A percentile compares a stretch with the other conserved stretches of the same genome.
Evolutionary conservation across 2,329 filamentous ascomycete genomes (phyloP).

Genomic region (Biscogniauxia mediterranea): DNA sequence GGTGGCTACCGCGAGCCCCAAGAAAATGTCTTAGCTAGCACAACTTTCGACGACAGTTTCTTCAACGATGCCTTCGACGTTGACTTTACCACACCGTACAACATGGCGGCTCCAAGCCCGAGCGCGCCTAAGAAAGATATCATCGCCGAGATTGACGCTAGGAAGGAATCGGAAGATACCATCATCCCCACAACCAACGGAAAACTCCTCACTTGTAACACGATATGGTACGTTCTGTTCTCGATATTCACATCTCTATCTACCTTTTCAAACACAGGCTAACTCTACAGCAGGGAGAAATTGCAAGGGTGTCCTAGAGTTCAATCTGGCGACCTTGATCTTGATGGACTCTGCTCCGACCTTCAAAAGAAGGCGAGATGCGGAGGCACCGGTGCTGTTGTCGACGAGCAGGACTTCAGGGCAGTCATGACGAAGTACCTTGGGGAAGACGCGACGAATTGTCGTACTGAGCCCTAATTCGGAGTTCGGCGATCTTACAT

Average conservation of each 20-base stretch:
- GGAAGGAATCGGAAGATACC: slow-evolving; percentile 69
- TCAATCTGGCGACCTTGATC: slow-evolving; percentile 86
- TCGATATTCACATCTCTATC: slow-evolving; percentile 3
- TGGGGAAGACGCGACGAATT: slow-evolving; percentile 27
- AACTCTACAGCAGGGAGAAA: slow-evolving; percentile 70
- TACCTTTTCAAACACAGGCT: slow-evolving; percentile 30
- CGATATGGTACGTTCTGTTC: slow-evolving; percentile 74
- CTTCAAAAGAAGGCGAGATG: slow-evolving; percentile 95
- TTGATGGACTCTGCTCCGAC: slow-evolving; percentile 89
- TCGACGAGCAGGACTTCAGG: slow-evolving; percentile 87
- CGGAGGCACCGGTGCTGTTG: slow-evolving; percentile 84
- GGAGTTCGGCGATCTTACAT: not conserved
- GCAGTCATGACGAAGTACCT: slow-evolving; percentile 68
- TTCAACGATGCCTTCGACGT: slow-evolving; percentile 76
- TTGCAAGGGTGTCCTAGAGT: slow-evolving; percentile 84
- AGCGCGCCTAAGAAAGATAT: slow-evolving; percentile 57
- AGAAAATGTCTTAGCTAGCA: slow-evolving; percentile 69
- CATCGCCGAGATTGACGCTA: slow-evolving; percentile 73
- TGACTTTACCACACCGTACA: slow-evolving; percentile 81
- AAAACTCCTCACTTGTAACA: slow-evolving; percentile 77
- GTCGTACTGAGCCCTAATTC: not conserved
- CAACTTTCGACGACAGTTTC: slow-evolving; percentile 67
- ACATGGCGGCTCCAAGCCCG: slow-evolving; percentile 54
- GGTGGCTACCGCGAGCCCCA: slow-evolving; percentile 90
- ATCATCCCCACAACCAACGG: slow-evolving; percentile 56